These are phyloP conservation scores for Phytophthora pinifolia DNA, from an alignment of 352 stramenopile genomes.

Conservation along the genomic window DNA sequence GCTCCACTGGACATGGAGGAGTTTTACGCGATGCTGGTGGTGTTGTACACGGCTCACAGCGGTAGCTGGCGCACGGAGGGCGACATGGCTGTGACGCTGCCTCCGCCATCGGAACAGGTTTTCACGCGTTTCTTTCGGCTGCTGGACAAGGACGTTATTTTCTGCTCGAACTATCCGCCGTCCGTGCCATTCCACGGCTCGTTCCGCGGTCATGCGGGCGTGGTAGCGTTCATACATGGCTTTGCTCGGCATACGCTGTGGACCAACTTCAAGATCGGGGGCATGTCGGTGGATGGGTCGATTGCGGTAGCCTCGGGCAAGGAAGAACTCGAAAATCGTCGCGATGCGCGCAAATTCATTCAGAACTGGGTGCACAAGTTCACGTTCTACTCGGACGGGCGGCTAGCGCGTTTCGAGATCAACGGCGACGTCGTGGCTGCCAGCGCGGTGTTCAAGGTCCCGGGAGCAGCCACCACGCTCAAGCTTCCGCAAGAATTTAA, in stretches of 20 bases:
- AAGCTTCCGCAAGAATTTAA: constrained; percentile 90
- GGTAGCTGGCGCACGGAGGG: constrained; percentile 83
- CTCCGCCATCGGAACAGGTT: constrained; percentile 82
- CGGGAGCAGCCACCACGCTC: constrained; percentile 78
- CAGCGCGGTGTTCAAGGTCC: constrained; percentile 86
- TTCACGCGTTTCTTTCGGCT: constrained; percentile 88
- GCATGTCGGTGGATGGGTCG: constrained; percentile 79
- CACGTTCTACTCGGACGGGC: constrained; percentile 82
- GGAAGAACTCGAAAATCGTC: constrained; percentile 86
- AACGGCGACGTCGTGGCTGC: constrained; percentile 86
- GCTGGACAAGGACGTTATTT: constrained; percentile 85
- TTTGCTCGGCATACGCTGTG: constrained; percentile 79
- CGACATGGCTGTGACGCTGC: constrained; percentile 87
- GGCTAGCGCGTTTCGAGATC: constrained; percentile 87
- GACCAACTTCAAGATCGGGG: constrained; percentile 88
- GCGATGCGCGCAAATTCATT: constrained; percentile 81
- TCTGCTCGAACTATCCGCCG: constrained; percentile 87
- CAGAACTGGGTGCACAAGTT: constrained; percentile 93
- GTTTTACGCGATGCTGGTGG: constrained; percentile 89
- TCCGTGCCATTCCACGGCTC: constrained; percentile 88
- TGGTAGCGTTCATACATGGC: constrained; percentile 80
- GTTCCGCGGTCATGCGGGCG: constrained; percentile 67
- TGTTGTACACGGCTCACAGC: constrained; percentile 79
- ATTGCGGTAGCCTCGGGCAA: constrained; percentile 85
- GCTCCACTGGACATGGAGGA: constrained; percentile 87